Percentiles rank a stretch among this genome's conserved stretches.
phyloP scores from a whole-genome alignment of 305 asterid species.

The Coffea humblotiana region DNA sequence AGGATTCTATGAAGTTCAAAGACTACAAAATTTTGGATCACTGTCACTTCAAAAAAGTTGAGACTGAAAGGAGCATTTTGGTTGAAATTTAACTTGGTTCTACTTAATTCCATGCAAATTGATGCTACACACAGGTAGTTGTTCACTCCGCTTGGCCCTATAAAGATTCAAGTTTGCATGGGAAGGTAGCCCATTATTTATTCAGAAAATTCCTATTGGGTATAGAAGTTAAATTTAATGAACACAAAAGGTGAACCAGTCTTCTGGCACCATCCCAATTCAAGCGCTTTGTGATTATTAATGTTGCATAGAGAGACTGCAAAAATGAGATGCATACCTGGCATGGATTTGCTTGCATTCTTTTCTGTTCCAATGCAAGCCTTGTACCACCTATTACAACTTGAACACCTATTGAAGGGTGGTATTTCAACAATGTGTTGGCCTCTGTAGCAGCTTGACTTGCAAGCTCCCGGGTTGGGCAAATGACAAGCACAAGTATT shows the following conservation, averaged over 20 bases:
- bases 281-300: no score
- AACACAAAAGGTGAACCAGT: no score
- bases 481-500: constrained; percentile 73
- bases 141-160: neutral
- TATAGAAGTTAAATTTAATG: no score
- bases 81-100: neutral
- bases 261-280: no score
- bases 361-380: constrained; percentile 81
- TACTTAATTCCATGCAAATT: neutral
- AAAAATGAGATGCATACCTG: constrained; percentile 43
- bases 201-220: neutral
- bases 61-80: neutral
- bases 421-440: constrained; percentile 77
- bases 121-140: neutral
- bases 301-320: no score
- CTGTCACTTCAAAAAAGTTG: neutral
- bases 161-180: neutral
- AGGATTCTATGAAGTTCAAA: neutral
- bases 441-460: constrained; percentile 97
- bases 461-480: constrained; percentile 98
- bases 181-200: neutral
- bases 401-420: constrained; percentile 92
- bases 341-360: constrained; percentile 94
- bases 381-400: constrained; percentile 97
- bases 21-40: neutral